phyloP scores from a whole-genome alignment of 2,329 filamentous ascomycete genomes.

The Eutypa lata region DNA sequence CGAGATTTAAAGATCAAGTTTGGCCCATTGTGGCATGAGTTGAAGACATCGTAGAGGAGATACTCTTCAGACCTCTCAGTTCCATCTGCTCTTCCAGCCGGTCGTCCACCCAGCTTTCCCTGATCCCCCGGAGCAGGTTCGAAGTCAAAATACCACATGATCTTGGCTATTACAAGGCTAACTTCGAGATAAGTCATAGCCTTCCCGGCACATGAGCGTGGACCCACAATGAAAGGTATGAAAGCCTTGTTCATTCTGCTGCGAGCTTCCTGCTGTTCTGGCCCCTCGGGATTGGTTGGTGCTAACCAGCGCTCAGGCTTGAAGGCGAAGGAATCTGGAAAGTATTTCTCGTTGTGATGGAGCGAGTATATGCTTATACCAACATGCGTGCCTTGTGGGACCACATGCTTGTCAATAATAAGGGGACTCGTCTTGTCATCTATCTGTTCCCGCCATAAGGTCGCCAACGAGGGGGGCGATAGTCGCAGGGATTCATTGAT shows the following conservation, averaged over 20 bases:
- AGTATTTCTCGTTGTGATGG: conserved; percentile 40
- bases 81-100: background rate
- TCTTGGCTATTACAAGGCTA: conserved; percentile 1
- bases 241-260: background rate
- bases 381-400: conserved; percentile 16
- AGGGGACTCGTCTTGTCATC: background rate
- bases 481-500: background rate
- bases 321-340: conserved; percentile 35
- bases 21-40: background rate
- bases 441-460: background rate
- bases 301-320: conserved; percentile 42
- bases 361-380: conserved; percentile 41
- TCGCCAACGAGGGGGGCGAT: background rate
- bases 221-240: background rate
- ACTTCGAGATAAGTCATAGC: background rate
- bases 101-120: background rate
- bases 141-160: conserved; percentile 6
- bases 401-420: background rate
- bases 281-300: background rate
- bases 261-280: background rate
- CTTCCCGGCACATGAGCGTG: background rate
- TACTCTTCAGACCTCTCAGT: conserved; percentile 1
- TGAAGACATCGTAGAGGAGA: conserved; percentile 2
- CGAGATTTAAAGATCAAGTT: background rate
- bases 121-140: conserved; percentile 20